Evolutionary conservation across 2,329 filamentous ascomycete species (phyloP), one percentile per base, ranked within the genome.

Genomic region (Trichoderma koningii): DNA sequence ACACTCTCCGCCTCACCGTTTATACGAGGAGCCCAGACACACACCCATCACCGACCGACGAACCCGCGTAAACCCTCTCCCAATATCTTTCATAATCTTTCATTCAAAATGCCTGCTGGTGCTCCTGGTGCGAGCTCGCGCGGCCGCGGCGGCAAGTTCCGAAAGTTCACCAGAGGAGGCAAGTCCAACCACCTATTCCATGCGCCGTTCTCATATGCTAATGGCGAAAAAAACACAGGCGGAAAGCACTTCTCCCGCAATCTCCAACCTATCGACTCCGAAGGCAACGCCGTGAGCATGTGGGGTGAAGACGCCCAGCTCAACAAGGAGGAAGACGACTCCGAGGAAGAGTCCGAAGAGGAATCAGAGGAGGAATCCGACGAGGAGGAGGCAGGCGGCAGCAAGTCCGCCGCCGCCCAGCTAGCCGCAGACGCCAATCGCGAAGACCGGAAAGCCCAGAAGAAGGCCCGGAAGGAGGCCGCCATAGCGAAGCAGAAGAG

Each of bases 161-260:
- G 88, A 82, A 98, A 97, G 83, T 92, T 90, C 71, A 93, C 92
- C 71, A 86, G 94, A 80, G 94, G 94, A 84, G 93, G 94, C 94
- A 80, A 71, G 85, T 66, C 9, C 19, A 56, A 14, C 10, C 6
- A 26, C 14, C 38, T 9, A 9, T 7, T 3, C 4, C 7, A 28
- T 19, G 21, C 2, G 21, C 21, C 21, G 21, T 23, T 23, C 21
- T 23, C 21, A 23, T 23, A 23, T 23, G 21, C 21, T 23, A 23
- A 23, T 23, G 21, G 21, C 21, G 21, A 23, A 30, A 7, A 41
- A 30, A 26, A 30, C 26, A 34, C 69, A 97, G 93, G 93, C 68
- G 95, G 95, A 74, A 97, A 97, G 80, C 89, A 96, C 75, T 99
- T 96, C 81, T 97, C 93, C 70, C 90, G 92, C 70, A 89, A 97